A percentile compares a stretch with the other conserved stretches of the same genome.
Conservation (phyloP, 768 basidiomycete species). For the Auriscalpium microsporum region DNA sequence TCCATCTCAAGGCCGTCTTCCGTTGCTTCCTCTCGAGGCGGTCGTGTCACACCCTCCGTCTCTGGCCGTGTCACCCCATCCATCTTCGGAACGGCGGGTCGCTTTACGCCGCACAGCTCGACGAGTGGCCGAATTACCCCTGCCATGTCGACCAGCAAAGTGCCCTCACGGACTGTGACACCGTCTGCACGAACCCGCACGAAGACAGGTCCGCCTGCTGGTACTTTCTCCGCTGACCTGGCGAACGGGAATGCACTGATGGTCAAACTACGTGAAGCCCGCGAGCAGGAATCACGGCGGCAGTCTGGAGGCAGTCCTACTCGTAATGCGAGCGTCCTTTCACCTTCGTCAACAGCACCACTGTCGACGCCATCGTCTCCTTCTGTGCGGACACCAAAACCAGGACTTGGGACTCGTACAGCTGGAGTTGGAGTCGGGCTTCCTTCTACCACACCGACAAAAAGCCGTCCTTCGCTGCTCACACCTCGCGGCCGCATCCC, state of each 20-base stretch:
- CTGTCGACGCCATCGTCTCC: conserved; percentile 28
- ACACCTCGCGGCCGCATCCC: conserved; percentile 63
- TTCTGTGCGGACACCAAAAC: conserved; percentile 63
- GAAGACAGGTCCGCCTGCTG: conserved; percentile 26
- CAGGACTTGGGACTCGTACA: conserved; percentile 30
- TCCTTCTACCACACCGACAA: conserved; percentile 34
- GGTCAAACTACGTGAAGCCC: neutral
- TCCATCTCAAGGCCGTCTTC: conserved; percentile 59
- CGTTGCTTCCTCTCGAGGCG: conserved; percentile 62
- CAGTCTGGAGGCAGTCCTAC: conserved; percentile 16
- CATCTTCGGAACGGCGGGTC: conserved; percentile 31
- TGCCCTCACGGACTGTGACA: conserved; percentile 26
- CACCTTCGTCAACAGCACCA: neutral
- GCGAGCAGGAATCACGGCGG: conserved; percentile 6
- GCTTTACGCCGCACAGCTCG: conserved; percentile 44
- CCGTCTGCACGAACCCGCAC: conserved; percentile 43
- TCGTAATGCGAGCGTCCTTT: conserved; percentile 2
- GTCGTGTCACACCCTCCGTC: conserved; percentile 39
- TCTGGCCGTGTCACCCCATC: conserved; percentile 16
- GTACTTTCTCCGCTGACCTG: neutral
- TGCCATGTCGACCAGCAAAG: conserved; percentile 18
- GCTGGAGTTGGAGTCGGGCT: conserved; percentile 29
- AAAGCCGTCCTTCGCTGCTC: conserved; percentile 26
- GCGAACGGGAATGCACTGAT: neutral
- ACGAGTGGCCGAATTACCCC: conserved; percentile 34